A percentile compares a stretch with the other conserved stretches of the same genome.
Conservation (phyloP, 768 basidiomycete genomes). For the Dioszegia aurantiaca region DNA sequence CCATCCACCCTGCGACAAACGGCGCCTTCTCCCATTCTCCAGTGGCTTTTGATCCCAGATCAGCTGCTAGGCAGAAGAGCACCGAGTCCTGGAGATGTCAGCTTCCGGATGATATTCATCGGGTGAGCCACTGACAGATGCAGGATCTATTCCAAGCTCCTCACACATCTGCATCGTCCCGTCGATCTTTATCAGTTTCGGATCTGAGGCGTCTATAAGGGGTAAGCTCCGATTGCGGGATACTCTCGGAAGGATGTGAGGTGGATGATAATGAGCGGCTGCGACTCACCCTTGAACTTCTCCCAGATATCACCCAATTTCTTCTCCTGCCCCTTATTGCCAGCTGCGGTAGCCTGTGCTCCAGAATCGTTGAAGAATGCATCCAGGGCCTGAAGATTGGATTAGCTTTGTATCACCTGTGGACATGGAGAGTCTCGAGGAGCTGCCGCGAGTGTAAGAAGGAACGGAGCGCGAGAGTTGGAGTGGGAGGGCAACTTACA, state of each 20-base stretch:
- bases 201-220: conserved; percentile 19
- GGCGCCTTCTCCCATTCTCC: conserved; percentile 49
- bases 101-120: not conserved
- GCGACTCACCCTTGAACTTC: conserved; percentile 45
- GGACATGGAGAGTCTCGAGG: not conserved
- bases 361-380: conserved; percentile 43
- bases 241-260: not conserved
- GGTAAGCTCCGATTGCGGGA: not conserved
- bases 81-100: conserved; percentile 40
- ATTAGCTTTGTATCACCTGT: too few relatives aligned
- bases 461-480: not conserved
- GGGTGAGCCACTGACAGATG: conserved; percentile 27
- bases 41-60: conserved; percentile 49
- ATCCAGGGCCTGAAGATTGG: conserved; percentile 42
- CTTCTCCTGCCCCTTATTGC: conserved; percentile 39
- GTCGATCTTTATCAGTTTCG: conserved; percentile 50
- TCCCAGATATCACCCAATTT: conserved; percentile 52
- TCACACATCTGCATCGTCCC: conserved; percentile 49
- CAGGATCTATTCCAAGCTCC: conserved; percentile 50
- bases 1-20: conserved; percentile 45
- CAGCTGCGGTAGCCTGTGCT: conserved; percentile 32
- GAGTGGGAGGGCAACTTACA: conserved; percentile 31
- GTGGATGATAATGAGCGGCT: not conserved
- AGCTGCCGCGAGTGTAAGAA: not conserved
- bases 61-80: conserved; percentile 51